Conservation (phyloP, 1,139 yeast species). For the Blastobotrys illinoisensis region DNA sequence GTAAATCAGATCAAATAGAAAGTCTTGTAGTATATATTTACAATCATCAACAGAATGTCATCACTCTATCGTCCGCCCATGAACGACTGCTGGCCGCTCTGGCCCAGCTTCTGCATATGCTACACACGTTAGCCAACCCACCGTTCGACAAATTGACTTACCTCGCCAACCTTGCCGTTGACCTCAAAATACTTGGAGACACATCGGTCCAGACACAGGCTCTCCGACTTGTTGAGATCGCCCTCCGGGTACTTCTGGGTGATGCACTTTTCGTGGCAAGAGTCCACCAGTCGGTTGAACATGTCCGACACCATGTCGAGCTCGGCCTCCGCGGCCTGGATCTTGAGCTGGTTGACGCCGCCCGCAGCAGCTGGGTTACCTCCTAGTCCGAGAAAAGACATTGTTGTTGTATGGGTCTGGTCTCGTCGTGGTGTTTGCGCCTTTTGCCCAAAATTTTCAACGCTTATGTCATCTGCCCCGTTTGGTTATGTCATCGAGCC, state of each 20-base stretch:
- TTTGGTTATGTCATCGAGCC: neutral
- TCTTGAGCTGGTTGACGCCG: conserved; percentile 36
- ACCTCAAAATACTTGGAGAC: conserved; percentile 95
- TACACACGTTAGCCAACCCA: conserved; percentile 15
- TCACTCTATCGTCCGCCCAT: conserved; percentile 6
- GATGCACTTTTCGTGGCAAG: conserved; percentile 90
- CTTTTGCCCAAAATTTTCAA: conserved; percentile 3
- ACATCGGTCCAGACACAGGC: conserved; percentile 93
- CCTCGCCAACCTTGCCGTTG: conserved; percentile 91
- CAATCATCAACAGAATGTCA: neutral
- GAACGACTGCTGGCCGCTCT: conserved; percentile 5
- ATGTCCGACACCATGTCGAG: conserved; percentile 94
- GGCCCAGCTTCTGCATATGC: conserved; percentile 33
- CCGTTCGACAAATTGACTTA: conserved; percentile 16
- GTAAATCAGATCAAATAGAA: neutral
- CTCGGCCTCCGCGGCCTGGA: conserved; percentile 78
- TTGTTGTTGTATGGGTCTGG: conserved; percentile 13
- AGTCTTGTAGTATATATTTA: conserved; percentile 1
- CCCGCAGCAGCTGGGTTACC: conserved; percentile 37
- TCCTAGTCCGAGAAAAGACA: conserved; percentile 87
- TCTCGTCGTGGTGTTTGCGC: conserved; percentile 1
- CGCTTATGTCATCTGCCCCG: neutral
- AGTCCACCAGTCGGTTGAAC: conserved; percentile 81
- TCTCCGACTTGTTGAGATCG: conserved; percentile 76
- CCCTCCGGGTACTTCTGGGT: conserved; percentile 61